Evolutionary conservation across 768 basidiomycete genomes (phyloP), one percentile per base, ranked within the genome.

Genomic region (Gloeophyllum trabeum): DNA sequence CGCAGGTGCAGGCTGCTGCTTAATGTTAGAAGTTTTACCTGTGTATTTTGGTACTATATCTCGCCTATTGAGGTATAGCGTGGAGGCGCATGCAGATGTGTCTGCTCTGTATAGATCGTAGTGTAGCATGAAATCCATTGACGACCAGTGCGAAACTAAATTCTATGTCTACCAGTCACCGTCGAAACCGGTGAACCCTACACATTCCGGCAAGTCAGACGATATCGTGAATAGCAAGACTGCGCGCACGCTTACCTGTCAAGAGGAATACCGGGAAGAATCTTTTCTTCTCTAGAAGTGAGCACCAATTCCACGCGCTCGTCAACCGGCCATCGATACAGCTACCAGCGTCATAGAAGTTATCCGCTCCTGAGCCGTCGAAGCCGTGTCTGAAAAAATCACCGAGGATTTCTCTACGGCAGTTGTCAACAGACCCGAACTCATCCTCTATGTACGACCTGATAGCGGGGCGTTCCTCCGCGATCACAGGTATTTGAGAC

Each of bases 271-370:
- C 63, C 4, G 73, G 78, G 65, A 89, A 88, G 55, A 77, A 91
- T 39, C 78, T 66, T 63, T 91, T 91, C 67, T 89, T 91, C 66
- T 90, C 88, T 49, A 91, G 58, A 36, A 69, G 70, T 39, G 79
- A 77, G 62, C 88, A 91, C 88, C 88, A 91, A 56, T 91, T 88
- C 88, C 88, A 91, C 3, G 88, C 88, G 57, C 85, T 88, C 23
- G 88, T 91, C 52, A 91, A 59, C 3, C 88, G 71, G 10, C 87
- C 87, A 52, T 90, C 87, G 50, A 90, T 89, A 50, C 73, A 75
- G 19, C 82, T 86, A 14, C 88, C 86, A 28, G 87, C 88, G 55
- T 90, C 87, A 55, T 82, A 88, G 65, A 86, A 89, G 57, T 87
- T 89, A 54, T 89, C 87, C 3, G 87, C 88, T n/a, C 88, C 88